Evolutionary conservation across 257 asterid species (phyloP).

Genomic region (Handroanthus guayacan): DNA sequence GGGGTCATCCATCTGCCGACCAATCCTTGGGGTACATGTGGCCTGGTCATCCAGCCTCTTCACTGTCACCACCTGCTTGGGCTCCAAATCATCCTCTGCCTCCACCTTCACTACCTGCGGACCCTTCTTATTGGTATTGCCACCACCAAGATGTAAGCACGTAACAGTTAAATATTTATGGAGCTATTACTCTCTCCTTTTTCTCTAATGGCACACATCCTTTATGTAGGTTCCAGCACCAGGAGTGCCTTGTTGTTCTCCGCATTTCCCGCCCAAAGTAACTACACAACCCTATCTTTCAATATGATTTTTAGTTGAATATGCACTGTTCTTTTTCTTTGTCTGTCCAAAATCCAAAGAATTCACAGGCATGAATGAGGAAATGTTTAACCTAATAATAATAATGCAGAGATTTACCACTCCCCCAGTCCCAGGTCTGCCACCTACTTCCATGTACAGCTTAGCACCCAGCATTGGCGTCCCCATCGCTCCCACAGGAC

Average conservation of each 20-base stretch:
- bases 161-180: neutral
- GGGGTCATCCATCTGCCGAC: slow-evolving; percentile 95
- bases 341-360: slow-evolving; percentile 2
- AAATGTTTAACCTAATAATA: neutral
- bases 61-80: slow-evolving; percentile 48
- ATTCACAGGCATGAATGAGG: slow-evolving; percentile 4
- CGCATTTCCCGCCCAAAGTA: slow-evolving; percentile 62
- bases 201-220: slow-evolving; percentile 46
- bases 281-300: slow-evolving; percentile 25
- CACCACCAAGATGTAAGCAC: slow-evolving; percentile 48
- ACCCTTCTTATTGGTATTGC: slow-evolving; percentile 68
- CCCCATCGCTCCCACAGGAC: slow-evolving; percentile 50
- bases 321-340: neutral
- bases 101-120: slow-evolving; percentile 39
- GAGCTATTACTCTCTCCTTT: neutral
- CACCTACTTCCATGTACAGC: slow-evolving; percentile 59
- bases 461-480: slow-evolving; percentile 39
- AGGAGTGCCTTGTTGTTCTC: slow-evolving; percentile 69
- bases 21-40: slow-evolving; percentile 78
- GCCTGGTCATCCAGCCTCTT: slow-evolving; percentile 73
- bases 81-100: slow-evolving; percentile 44
- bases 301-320: neutral
- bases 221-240: slow-evolving; percentile 59
- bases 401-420: slow-evolving; percentile 61
- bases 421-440: slow-evolving; percentile 60